Evolutionary conservation across 345 rosid species (phyloP).

Genomic region (Lumnitzera racemosa): DNA sequence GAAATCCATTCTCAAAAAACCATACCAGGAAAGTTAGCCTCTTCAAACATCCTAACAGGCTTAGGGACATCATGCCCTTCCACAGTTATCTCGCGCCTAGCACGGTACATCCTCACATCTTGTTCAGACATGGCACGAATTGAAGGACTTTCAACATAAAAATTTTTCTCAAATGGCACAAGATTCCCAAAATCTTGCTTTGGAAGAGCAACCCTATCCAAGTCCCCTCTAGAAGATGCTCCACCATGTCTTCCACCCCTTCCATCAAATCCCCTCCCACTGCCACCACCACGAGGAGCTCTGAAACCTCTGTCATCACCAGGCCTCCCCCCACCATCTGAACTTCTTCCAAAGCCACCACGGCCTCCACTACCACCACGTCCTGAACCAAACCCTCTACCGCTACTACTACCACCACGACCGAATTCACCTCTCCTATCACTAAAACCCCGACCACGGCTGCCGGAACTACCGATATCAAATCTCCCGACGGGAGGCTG

Average conservation of each 20-base stretch:
- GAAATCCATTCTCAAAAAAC: background rate
- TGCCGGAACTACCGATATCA: slow-evolving; percentile 35
- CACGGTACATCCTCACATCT: slow-evolving; percentile 51
- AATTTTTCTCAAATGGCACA: slow-evolving; percentile 82
- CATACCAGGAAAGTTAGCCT: slow-evolving; percentile 86
- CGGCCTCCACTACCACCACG: slow-evolving; percentile 9
- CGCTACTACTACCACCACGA: slow-evolving; percentile 3
- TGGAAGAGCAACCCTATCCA: slow-evolving; percentile 58
- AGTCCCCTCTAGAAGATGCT: slow-evolving; percentile 40
- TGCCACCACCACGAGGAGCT: slow-evolving; percentile 15
- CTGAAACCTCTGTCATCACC: slow-evolving; percentile 26
- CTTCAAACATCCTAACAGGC: slow-evolving; percentile 64
- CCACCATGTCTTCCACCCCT: slow-evolving; percentile 55
- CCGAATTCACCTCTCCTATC: slow-evolving; percentile 20
- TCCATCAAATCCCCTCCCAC: slow-evolving; percentile 19
- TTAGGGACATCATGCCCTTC: slow-evolving; percentile 84
- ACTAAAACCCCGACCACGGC: slow-evolving; percentile 18
- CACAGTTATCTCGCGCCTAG: slow-evolving; percentile 56
- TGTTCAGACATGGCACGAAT: slow-evolving; percentile 66
- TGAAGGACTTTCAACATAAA: slow-evolving; percentile 61
- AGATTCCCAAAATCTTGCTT: slow-evolving; percentile 67
- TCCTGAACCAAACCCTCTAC: slow-evolving; percentile 4
- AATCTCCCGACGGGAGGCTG: slow-evolving; percentile 53
- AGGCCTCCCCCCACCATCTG: slow-evolving; percentile 11
- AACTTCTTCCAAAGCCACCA: slow-evolving; percentile 11